phyloP scores from a whole-genome alignment of 441 rosid genomes.

The Eruca vesicaria region DNA sequence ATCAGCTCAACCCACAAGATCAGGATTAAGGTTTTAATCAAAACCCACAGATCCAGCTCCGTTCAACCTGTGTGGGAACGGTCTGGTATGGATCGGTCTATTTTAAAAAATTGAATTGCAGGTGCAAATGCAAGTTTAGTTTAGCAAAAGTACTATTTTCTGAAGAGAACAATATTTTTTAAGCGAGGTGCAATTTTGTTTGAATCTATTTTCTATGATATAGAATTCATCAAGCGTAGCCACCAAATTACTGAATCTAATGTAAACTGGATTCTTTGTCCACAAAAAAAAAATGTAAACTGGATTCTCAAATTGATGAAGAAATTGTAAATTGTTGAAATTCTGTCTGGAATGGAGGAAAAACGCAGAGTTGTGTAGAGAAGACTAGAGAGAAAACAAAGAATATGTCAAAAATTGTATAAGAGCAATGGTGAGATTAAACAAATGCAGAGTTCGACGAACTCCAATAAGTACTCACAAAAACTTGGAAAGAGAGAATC shows the following conservation, averaged over 20 bases:
- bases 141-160: no score
- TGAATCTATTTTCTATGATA: background rate
- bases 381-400: background rate
- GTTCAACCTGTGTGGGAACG: no score
- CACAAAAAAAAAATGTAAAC: no score
- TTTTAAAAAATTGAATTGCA: no score
- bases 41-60: no score
- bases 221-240: background rate
- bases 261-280: no score
- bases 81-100: no score
- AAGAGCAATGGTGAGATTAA: background rate
- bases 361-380: background rate
- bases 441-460: background rate
- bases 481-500: background rate
- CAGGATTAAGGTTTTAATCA: no score
- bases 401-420: background rate
- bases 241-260: background rate
- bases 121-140: no score
- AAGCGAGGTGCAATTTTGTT: no score
- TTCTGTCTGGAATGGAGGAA: background rate
- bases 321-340: background rate
- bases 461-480: background rate
- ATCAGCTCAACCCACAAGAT: no score
- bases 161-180: no score
- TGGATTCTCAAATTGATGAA: background rate